Base-by-base conservation (phyloP, 495 filamentous ascomycete species). In the Bathelium albidoporum region DNA sequence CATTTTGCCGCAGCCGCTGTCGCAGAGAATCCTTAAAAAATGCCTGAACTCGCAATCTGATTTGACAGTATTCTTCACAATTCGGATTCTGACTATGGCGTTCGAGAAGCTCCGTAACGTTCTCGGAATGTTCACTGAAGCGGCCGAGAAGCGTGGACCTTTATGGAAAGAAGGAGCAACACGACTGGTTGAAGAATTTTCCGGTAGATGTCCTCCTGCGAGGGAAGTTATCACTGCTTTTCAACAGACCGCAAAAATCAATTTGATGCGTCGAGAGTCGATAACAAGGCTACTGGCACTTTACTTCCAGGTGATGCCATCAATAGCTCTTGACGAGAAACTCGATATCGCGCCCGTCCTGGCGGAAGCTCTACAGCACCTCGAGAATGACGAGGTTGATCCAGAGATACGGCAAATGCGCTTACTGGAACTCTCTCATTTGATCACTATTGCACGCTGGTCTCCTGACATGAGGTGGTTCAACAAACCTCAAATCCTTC, bases 391-490 rank as follows among this genome's bases (percentile, higher is more conserved):
- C 34, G 75, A 78, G 0, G 75, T 82, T 62, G 75, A 82, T 59
- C 62, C 70, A 59, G 78, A 84, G 61, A 77, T 83, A 55, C 66
- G 69, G 55, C 76, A 71, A 0, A 72, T 91, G 55, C 76, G 82
- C 28, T 62, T 86, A 9, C 80, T 90, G 49, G 85, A 91, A 69
- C 74, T 95, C 29, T 85, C 89, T 68, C 87, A 90, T 68, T 75
- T 92, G 32, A 79, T 95, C 12, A 78, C 84, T 52, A 87, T 96
- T 66, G 90, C 90, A 14, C 80, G 84, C 63, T 83, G 83, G 66
- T 93, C 90, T 12, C 83, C 89, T 18, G 83, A 83, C 18, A 88
- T 95, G 82, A 85, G 86, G 45, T 97, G 91, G 91, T 94, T 83
- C 78, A 80, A 85, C 61, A 85, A 86, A 64, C 77, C 80, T 65